These are phyloP conservation scores for Neonectria coccinea DNA, from an alignment of 2,329 filamentous ascomycete species.

Conservation along the genomic window DNA sequence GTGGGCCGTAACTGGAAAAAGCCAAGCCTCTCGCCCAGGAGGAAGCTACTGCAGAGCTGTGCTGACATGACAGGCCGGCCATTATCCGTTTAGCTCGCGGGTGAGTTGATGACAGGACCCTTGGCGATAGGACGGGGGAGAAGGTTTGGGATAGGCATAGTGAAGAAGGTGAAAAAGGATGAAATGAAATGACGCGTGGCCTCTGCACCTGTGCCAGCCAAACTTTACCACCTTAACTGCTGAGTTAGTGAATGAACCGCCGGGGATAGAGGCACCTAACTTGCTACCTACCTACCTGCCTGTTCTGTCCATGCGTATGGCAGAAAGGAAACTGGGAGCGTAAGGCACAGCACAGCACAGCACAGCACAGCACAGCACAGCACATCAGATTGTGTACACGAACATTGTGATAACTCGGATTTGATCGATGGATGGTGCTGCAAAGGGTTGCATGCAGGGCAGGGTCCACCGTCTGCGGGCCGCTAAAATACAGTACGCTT, in stretches of 20 bases:
- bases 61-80: background rate
- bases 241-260: background rate
- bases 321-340: background rate
- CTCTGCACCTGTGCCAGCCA: background rate
- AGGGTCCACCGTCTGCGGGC: background rate
- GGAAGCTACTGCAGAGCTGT: background rate
- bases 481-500: background rate
- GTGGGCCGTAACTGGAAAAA: constrained; percentile 12
- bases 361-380: too few relatives aligned
- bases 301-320: background rate
- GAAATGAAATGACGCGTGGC: constrained; percentile 1
- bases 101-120: background rate
- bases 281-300: constrained; percentile 1
- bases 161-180: background rate
- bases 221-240: background rate
- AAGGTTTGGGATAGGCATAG: background rate
- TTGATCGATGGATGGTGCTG: background rate
- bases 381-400: too few relatives aligned
- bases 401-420: background rate
- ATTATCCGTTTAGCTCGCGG: background rate
- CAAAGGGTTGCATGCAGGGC: constrained; percentile 2
- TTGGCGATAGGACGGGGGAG: background rate
- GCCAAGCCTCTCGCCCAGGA: constrained; percentile 2
- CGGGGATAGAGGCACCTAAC: too few relatives aligned
- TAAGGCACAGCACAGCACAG: background rate